These are phyloP conservation scores for Sporothrix euskadiensis DNA, from an alignment of 2,329 filamentous ascomycete species.

Conservation along the genomic window DNA sequence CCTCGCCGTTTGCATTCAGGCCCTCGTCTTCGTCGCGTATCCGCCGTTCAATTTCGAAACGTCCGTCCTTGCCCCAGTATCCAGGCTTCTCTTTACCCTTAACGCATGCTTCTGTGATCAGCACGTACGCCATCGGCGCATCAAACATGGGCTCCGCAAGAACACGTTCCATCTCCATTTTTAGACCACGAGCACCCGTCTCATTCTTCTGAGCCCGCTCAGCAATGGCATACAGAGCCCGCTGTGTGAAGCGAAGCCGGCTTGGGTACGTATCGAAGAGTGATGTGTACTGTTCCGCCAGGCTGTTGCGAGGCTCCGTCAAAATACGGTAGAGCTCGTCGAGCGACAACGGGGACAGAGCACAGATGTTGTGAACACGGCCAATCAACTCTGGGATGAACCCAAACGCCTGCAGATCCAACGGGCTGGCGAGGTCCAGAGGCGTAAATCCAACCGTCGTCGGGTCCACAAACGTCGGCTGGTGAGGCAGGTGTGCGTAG, in stretches of 20 bases:
- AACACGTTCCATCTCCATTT: slow-evolving; percentile 78
- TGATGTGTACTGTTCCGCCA: slow-evolving; percentile 84
- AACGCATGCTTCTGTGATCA: slow-evolving; percentile 71
- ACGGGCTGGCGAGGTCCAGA: slow-evolving; percentile 71
- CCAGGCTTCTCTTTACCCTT: slow-evolving; percentile 59
- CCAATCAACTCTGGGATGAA: slow-evolving; percentile 96
- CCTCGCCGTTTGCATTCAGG: not conserved
- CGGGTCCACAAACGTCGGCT: slow-evolving; percentile 42
- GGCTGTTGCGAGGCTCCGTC: slow-evolving; percentile 85
- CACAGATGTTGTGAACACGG: slow-evolving; percentile 87
- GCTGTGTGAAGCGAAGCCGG: slow-evolving; percentile 78
- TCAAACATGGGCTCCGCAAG: slow-evolving; percentile 81
- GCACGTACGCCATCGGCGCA: slow-evolving; percentile 71
- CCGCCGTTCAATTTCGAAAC: slow-evolving; percentile 67
- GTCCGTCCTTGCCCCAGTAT: slow-evolving; percentile 70
- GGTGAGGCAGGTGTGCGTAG: slow-evolving; percentile 59
- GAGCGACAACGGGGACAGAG: slow-evolving; percentile 72
- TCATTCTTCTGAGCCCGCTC: slow-evolving; percentile 59
- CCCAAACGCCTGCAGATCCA: slow-evolving; percentile 79
- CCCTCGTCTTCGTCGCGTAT: slow-evolving; percentile 62
- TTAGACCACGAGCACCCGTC: slow-evolving; percentile 77
- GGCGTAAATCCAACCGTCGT: slow-evolving; percentile 50
- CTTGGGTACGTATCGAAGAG: slow-evolving; percentile 80
- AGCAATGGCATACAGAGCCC: slow-evolving; percentile 79
- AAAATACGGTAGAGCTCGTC: slow-evolving; percentile 78